Conservation (phyloP, 768 basidiomycete species). For the Suillus spraguei region DNA sequence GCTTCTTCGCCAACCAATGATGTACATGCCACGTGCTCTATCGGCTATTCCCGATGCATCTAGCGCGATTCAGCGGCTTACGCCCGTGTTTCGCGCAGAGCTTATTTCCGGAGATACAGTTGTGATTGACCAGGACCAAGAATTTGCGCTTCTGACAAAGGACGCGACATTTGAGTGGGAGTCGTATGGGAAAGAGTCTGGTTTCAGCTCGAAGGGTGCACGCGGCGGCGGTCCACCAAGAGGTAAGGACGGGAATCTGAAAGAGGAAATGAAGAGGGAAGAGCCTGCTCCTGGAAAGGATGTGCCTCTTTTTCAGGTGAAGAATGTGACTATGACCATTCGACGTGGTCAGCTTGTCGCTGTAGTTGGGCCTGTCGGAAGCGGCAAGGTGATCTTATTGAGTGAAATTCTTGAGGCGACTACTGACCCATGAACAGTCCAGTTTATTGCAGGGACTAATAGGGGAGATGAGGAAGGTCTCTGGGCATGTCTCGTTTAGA, state of each 20-base stretch:
- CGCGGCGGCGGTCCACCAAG: slow-evolving; percentile 8
- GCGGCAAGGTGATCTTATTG: slow-evolving; percentile 49
- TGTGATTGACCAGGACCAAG: slow-evolving; percentile 45
- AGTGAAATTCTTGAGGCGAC: background rate
- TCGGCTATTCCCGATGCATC: slow-evolving; percentile 66
- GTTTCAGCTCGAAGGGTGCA: slow-evolving; percentile 8
- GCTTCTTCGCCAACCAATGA: slow-evolving; percentile 70
- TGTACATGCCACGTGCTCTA: slow-evolving; percentile 64
- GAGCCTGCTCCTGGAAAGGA: slow-evolving; percentile 13
- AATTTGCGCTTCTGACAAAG: slow-evolving; percentile 51
- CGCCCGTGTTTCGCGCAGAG: slow-evolving; percentile 51
- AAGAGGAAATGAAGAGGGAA: slow-evolving; percentile 15
- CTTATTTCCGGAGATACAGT: slow-evolving; percentile 44
- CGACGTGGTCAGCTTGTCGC: slow-evolving; percentile 61
- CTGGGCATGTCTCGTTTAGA: slow-evolving; percentile 59
- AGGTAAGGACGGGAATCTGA: slow-evolving; percentile 1
- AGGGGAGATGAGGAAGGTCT: slow-evolving; percentile 64
- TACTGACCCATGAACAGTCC: slow-evolving; percentile 35
- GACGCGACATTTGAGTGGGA: slow-evolving; percentile 71
- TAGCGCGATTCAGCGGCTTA: slow-evolving; percentile 59
- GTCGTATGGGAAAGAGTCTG: slow-evolving; percentile 21
- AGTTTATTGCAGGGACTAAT: slow-evolving; percentile 63
- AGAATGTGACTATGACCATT: slow-evolving; percentile 52
- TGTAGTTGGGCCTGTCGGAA: slow-evolving; percentile 70
- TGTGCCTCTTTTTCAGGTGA: slow-evolving; percentile 44